These are phyloP conservation scores for Triticum turgidum DNA, from an alignment of 176 grass and related monocot species.

Conservation along the genomic window DNA sequence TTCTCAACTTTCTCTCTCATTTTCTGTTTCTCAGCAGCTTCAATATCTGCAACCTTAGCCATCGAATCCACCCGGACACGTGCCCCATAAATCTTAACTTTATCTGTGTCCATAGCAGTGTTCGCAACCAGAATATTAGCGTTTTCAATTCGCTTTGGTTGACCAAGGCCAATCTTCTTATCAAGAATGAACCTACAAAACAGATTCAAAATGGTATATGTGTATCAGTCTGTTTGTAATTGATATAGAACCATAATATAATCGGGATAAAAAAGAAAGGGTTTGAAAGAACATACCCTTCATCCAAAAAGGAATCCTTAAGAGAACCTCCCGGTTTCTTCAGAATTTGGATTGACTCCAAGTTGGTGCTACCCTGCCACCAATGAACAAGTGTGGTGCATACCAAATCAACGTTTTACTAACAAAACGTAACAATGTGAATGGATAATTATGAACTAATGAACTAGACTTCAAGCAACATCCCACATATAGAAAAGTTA, in stretches of 20 bases:
- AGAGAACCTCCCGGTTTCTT: slow-evolving; percentile 99
- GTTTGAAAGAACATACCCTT: slow-evolving; percentile 67
- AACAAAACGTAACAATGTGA: not conserved
- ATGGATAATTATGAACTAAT: not conserved
- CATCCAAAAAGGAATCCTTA: slow-evolving; percentile 93
- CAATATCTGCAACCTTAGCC: slow-evolving; percentile 92
- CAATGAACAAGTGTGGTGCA: not conserved
- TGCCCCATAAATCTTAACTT: slow-evolving; percentile 97
- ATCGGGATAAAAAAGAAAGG: not conserved
- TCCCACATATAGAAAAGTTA: not conserved
- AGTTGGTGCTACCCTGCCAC: slow-evolving; percentile 89
- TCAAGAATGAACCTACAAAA: slow-evolving; percentile 91
- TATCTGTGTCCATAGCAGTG: slow-evolving; percentile 99
- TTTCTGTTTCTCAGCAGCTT: slow-evolving; percentile 94
- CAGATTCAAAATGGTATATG: not conserved
- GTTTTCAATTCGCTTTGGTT: slow-evolving; percentile 93
- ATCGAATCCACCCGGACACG: slow-evolving; percentile 93
- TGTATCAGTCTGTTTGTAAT: not conserved
- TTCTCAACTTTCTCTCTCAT: slow-evolving; percentile 98
- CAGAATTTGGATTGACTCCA: slow-evolving; percentile 95
- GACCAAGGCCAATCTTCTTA: slow-evolving; percentile 98
- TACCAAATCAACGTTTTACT: not conserved
- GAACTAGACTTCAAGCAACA: not conserved
- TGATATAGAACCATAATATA: not conserved
- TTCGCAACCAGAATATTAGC: slow-evolving; percentile 97